phyloP scores from a whole-genome alignment of 805 yeast genomes.

The Metschnikowia colocasiae region DNA sequence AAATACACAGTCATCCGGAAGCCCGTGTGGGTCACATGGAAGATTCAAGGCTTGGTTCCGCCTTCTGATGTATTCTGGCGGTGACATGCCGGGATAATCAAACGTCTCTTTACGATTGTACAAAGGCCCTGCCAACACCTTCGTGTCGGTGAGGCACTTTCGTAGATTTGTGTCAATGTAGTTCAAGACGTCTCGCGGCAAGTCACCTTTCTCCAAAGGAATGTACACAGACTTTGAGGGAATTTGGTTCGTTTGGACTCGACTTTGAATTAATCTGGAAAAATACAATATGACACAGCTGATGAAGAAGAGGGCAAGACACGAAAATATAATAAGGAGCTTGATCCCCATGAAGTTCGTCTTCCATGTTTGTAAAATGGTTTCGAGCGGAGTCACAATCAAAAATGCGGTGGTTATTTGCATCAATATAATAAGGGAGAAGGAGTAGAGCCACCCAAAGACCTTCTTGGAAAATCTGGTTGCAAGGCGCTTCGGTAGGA shows the following conservation, averaged over 20 bases:
- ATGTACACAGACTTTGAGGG: slow-evolving; percentile 64
- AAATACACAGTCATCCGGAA: slow-evolving; percentile 34
- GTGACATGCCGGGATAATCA: slow-evolving; percentile 40
- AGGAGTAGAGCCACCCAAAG: slow-evolving; percentile 43
- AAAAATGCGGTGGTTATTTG: slow-evolving; percentile 48
- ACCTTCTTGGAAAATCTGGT: slow-evolving; percentile 20
- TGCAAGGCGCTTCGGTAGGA: slow-evolving; percentile 14
- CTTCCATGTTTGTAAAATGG: slow-evolving; percentile 55
- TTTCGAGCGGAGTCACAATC: slow-evolving; percentile 75
- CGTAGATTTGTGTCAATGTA: slow-evolving; percentile 25
- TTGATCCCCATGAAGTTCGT: slow-evolving; percentile 65
- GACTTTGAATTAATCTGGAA: slow-evolving; percentile 54
- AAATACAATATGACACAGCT: slow-evolving; percentile 50
- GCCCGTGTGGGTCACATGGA: slow-evolving; percentile 18
- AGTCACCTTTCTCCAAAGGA: slow-evolving; percentile 55
- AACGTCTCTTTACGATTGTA: slow-evolving; percentile 22
- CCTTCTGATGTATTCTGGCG: slow-evolving; percentile 39
- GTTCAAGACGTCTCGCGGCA: slow-evolving; percentile 26
- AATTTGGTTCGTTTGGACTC: slow-evolving; percentile 64
- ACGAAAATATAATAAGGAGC: slow-evolving; percentile 74
- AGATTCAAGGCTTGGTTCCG: slow-evolving; percentile 24
- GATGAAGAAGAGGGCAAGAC: slow-evolving; percentile 58
- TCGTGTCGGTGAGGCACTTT: slow-evolving; percentile 28
- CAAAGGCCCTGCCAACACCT: slow-evolving; percentile 36
- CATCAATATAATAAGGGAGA: slow-evolving; percentile 40